Evolutionary conservation across 306 rosid species (phyloP), one percentile per base, ranked within the genome.

Genomic region (Spatholobus suberectus): DNA sequence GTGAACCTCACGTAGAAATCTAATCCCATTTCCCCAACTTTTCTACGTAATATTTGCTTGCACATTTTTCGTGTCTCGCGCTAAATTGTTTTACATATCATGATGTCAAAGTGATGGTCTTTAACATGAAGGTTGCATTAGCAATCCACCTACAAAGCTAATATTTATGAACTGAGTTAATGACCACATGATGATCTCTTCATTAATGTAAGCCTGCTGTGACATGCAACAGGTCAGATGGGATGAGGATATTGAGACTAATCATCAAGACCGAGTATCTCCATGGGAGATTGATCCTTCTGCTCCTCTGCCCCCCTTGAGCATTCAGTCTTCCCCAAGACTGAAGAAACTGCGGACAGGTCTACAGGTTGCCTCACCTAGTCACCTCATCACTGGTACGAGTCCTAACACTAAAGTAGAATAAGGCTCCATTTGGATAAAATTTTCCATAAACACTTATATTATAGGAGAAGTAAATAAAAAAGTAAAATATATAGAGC

Each of bases 251-350:
- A 87, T 84, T 8, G 92, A 87, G 20, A 83, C 70, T 75, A 88
- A 86, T 87, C 94, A 85, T 90, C 94, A 88, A 87, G 97, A 91
- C 63, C 88, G 93, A 52, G 91, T 96, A 78, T 96, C 97, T 66
- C 92, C 95, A 9, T 96, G 99, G 99, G 99, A 96, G 89, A 91
- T 96, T 40, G 97, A 96, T 85, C 88, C 89, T 83, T 92, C 91
- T 37, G 93, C 85, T 86, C 87, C 97, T 82, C 90, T 90, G 77
- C 97, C 97, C 59, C 92, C 97, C n/a, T 85, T 94, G 89, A 94
- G 88, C 90, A 87, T 92, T 84, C 98, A 96, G 86, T 90, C 97
- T 78, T 94, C 97, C 58, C 98, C 97, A 27, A 92, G 98, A 83
- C 88, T 91, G 85, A 96, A 96, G 92, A 96, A 90, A 88, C 88